phyloP scores from a whole-genome alignment of 345 rosid genomes.

The Eutrema heterophyllum region DNA sequence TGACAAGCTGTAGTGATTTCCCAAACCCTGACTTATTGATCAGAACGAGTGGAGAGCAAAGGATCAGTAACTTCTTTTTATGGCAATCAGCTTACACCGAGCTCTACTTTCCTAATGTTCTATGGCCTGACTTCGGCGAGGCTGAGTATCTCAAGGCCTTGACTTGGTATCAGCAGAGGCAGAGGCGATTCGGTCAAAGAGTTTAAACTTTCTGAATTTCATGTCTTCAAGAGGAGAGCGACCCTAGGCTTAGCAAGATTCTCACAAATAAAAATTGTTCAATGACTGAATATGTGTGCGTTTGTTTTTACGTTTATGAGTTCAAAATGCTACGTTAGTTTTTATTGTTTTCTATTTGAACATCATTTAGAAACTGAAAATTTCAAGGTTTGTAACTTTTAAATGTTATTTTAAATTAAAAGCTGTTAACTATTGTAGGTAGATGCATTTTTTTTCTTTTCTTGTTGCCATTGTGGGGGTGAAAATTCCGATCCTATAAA shows the following conservation, averaged over 20 bases:
- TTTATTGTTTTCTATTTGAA: neutral
- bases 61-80: constrained; percentile 63
- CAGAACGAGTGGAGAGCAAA: constrained; percentile 60
- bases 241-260: no score
- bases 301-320: neutral
- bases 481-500: no score
- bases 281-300: neutral
- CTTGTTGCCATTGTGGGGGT: no score
- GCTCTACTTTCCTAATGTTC: constrained; percentile 43
- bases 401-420: no score
- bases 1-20: constrained; percentile 45
- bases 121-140: constrained; percentile 66
- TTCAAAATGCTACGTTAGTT: neutral
- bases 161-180: constrained; percentile 47
- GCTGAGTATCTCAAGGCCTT: constrained; percentile 45
- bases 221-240: neutral
- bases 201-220: neutral
- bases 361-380: no score
- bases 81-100: constrained; percentile 78
- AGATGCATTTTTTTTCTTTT: no score
- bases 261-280: neutral
- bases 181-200: constrained; percentile 47
- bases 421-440: no score
- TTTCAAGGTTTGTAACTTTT: no score
- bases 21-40: constrained; percentile 59